A percentile compares a stretch with the other conserved stretches of the same genome.
phyloP scores from a whole-genome alignment of 768 basidiomycete species.

The Termitomyces sp. region DNA sequence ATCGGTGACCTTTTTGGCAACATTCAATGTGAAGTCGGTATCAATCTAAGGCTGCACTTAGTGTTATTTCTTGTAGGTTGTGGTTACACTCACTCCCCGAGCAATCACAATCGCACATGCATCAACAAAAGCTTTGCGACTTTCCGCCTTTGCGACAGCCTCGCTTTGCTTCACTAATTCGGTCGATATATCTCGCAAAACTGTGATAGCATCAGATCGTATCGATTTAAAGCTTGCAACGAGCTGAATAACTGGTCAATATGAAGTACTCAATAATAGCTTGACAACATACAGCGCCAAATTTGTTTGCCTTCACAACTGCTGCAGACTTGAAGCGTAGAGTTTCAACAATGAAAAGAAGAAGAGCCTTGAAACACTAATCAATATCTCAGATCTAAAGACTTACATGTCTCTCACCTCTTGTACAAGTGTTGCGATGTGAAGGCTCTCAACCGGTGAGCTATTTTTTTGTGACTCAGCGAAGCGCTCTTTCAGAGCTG shows the following conservation, averaged over 20 bases:
- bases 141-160: constrained; percentile 46
- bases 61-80: constrained; percentile 1
- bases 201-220: constrained; percentile 45
- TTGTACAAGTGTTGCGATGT: constrained; percentile 69
- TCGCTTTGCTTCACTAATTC: constrained; percentile 49
- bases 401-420: constrained; percentile 43
- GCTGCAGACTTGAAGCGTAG: constrained; percentile 69
- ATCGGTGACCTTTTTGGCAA: constrained; percentile 65
- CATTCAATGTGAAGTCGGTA: constrained; percentile 55
- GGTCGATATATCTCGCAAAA: constrained; percentile 56
- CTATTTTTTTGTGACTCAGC: constrained; percentile 33
- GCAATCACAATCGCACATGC: constrained; percentile 39
- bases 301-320: constrained; percentile 69
- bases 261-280: background rate
- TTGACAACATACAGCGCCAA: constrained; percentile 54
- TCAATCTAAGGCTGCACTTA: constrained; percentile 41
- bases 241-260: constrained; percentile 38
- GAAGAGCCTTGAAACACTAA: constrained; percentile 52
- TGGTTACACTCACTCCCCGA: constrained; percentile 25
- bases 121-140: constrained; percentile 48
- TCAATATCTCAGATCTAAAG: constrained; percentile 1
- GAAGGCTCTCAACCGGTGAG: constrained; percentile 57
- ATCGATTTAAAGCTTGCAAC: constrained; percentile 63
- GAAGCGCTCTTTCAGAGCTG: constrained; percentile 58
- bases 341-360: constrained; percentile 67